Percentiles rank a stretch among this genome's conserved stretches.
Evolutionary conservation across 441 rosid genomes (phyloP).

Genomic region (Gossypium gossypioides): DNA sequence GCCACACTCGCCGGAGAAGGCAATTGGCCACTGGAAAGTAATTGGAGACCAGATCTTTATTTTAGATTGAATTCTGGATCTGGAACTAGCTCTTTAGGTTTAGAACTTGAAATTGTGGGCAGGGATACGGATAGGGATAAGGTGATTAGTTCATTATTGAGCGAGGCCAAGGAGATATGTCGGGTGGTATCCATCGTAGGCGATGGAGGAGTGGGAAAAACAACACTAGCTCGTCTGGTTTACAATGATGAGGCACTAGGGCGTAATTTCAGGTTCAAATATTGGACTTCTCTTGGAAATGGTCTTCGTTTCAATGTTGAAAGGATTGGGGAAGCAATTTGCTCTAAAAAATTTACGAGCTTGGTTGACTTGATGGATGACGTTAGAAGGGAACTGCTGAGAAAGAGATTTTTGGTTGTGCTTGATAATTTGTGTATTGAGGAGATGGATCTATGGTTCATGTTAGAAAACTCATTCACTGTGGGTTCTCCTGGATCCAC

Average conservation of each 20-base stretch:
- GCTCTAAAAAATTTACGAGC: neutral
- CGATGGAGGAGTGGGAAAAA: slow-evolving; percentile 20
- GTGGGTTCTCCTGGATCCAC: slow-evolving; percentile 3
- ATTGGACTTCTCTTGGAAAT: neutral
- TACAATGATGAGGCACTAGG: neutral
- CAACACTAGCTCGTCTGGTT: slow-evolving; percentile 8
- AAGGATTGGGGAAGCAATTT: slow-evolving; percentile 5
- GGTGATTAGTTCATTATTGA: neutral
- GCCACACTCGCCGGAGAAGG: neutral
- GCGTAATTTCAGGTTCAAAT: neutral
- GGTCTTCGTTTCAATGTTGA: neutral
- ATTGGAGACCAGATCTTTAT: slow-evolving; percentile 5
- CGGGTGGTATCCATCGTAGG: slow-evolving; percentile 16
- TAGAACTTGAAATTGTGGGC: slow-evolving; percentile 6
- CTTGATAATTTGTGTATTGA: slow-evolving; percentile 25
- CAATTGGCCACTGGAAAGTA: slow-evolving; percentile 4
- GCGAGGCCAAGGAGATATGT: neutral
- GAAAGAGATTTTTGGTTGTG: slow-evolving; percentile 14
- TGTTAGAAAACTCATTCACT: neutral
- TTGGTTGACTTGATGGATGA: neutral
- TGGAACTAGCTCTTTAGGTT: neutral
- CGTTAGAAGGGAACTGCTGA: neutral
- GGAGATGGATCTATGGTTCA: neutral
- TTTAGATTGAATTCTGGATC: neutral
- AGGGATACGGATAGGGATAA: neutral